Base-by-base conservation (phyloP, 768 basidiomycete genomes). In the Suillus spraguei region DNA sequence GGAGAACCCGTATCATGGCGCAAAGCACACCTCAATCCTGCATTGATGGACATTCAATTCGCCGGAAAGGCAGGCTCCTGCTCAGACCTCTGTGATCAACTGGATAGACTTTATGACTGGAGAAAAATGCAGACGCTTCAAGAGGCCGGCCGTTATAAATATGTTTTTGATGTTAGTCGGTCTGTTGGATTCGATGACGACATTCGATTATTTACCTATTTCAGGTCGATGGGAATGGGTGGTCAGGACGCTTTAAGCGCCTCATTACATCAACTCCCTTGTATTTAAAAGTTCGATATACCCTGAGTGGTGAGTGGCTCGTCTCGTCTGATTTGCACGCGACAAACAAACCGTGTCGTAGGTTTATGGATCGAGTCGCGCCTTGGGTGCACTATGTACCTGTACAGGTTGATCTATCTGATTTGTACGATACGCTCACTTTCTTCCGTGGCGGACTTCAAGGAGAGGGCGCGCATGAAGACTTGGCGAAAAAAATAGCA, bases 341-440 rank as follows among this genome's bases (percentile, higher is more conserved):
- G n/a, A 42, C 32, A 9, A 22, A 42, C 36, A 9, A 61, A 35
- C 60, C 36, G 50, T 35, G 44, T 14, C 10, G 16, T 65, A 86
- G 85, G 86, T 88, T 77, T 64, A 77, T 74, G 16, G 84, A 87
- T 62, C 82, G 86, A 13, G 77, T 87, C 52, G 81, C 78, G 36
- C 87, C 89, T 0, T 91, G 89, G 89, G 78, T 90, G 10, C 90
- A 91, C 72, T 92, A 91, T 69, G 81, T 92, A 1, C 90, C 90
- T 2, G 78, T 91, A 4, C 83, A 87, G 65, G 64, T 88, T 0
- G 87, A 89, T 65, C 81, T 88, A 13, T 80, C 83, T 0, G 90
- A 92, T 72, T 72, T 93, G 5, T 83, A 90, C 71, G 92, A 93
- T 66, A 78, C 86, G 4, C 79, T 91, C 52, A 74, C 86, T 1